Base-by-base conservation (phyloP, 2,329 filamentous ascomycete genomes). In the Fusarium robinianum region DNA sequence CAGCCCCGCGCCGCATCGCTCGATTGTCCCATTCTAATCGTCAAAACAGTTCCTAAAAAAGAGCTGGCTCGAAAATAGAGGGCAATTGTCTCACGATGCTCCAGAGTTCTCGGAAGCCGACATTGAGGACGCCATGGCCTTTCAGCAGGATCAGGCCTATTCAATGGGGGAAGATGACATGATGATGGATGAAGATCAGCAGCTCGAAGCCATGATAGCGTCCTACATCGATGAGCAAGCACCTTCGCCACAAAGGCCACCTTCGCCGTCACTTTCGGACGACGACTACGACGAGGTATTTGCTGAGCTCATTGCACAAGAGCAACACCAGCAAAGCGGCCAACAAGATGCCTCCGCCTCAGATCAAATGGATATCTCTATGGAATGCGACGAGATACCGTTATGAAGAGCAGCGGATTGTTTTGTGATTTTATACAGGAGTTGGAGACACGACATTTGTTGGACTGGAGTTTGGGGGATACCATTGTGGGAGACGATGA, bases 231-330 rank as follows among this genome's bases (percentile, higher is more conserved):
- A 63, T 33, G 59, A 63, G 23, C 55, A 60, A 15, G 38, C 45
- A 25, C 27, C 45, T 24, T 23, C 51, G 5, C 35, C 53, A 8
- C 58, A 53, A 22, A 61, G 57, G n/a, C 67, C 66, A 10, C 57
- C 61, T 6, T 69, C 71, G 2, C 59, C 66, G 7, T 60, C 63
- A 1, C 63, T 73, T 21, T 75, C 70, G 1, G 80, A 84, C 38
- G 80, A 83, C 31, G 80, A 83, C 29, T 85, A 83, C 57, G 81
- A 85, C 51, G 68, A 74, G 32, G 66, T 84, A 8, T 85, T 96
- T 49, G 67, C 62, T 9, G 68, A 71, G 43, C 55, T 71, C 11
- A 58, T 70, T 7, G 57, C 64, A 9, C 63, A 66, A 47, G 65
- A 70, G 41, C 53, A 59, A 19, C 22, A 27, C 9, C 44, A 40